These are phyloP conservation scores for Mucor lusitanicus DNA, from an alignment of 371 early-diverging fungal species.

Conservation along the genomic window DNA sequence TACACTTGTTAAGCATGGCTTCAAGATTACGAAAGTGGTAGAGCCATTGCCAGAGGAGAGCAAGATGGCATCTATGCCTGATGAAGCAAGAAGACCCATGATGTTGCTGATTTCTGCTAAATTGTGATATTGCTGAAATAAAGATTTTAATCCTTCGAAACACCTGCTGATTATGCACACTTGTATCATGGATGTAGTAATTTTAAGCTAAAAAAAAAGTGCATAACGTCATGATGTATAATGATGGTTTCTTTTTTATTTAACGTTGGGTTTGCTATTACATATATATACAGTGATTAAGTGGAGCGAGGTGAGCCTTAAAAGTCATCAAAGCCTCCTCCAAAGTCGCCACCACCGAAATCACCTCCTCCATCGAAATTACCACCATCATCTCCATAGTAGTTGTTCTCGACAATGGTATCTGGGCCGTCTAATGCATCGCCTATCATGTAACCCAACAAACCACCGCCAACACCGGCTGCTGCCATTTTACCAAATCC, in stretches of 20 bases:
- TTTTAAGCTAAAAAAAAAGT: background rate
- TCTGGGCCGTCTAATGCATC: constrained; percentile 29
- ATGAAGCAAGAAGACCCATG: constrained; percentile 19
- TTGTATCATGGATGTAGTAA: background rate
- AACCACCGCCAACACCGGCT: constrained; percentile 42
- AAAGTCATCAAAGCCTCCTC: constrained; percentile 21
- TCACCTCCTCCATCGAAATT: constrained; percentile 36
- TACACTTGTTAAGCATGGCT: constrained; percentile 17
- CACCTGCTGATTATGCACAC: background rate
- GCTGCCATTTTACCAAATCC: constrained; percentile 36
- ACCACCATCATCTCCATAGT: constrained; percentile 36
- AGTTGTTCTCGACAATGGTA: constrained; percentile 33
- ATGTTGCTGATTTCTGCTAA: constrained; percentile 24
- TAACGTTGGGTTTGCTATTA: background rate
- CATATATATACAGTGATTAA: background rate
- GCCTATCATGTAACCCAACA: constrained; percentile 40
- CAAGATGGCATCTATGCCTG: constrained; percentile 1
- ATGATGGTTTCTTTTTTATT: background rate
- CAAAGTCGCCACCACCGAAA: constrained; percentile 17
- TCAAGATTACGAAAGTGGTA: constrained; percentile 12
- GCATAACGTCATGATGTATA: background rate
- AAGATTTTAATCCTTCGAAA: background rate
- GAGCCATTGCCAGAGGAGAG: constrained; percentile 19
- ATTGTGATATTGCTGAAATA: background rate
- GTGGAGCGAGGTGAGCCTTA: background rate